These are phyloP conservation scores for Papilionanthe hybrid DNA, from an alignment of 116 monocot genomes.

Conservation along the genomic window DNA sequence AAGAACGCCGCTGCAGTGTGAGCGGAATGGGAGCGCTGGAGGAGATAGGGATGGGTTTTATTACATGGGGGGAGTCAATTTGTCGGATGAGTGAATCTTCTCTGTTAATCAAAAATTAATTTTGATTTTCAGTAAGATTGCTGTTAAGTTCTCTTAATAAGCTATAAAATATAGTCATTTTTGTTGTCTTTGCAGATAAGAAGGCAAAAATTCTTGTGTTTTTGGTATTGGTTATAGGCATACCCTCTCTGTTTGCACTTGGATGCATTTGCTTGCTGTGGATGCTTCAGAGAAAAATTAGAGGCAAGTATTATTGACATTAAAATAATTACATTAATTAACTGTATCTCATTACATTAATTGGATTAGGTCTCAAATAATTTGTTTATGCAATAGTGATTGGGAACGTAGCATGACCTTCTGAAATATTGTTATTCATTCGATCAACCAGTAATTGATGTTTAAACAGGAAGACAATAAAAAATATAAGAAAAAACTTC, in stretches of 20 bases:
- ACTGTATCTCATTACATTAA: neutral
- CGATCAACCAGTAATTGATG: too few species aligned
- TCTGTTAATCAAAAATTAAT: neutral
- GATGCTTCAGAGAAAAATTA: conserved; percentile 13
- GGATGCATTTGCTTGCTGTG: conserved; percentile 20
- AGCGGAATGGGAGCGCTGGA: conserved; percentile 3
- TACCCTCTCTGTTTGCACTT: neutral
- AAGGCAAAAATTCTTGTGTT: conserved; percentile 3
- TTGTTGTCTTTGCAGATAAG: conserved; percentile 15
- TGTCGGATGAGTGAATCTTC: conserved; percentile 24
- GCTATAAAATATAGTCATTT: neutral
- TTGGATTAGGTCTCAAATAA: too few species aligned
- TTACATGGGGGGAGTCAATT: conserved; percentile 32
- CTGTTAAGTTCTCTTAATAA: too few species aligned
- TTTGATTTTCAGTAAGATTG: too few species aligned
- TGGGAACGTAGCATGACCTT: too few species aligned
- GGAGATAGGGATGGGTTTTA: conserved; percentile 32
- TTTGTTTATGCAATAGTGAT: too few species aligned
- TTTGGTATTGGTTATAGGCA: conserved; percentile 11
- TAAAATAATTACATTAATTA: too few species aligned
- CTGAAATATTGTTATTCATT: too few species aligned
- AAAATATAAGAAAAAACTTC: too few species aligned
- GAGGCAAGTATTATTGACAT: conserved; percentile 9
- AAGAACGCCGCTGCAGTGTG: conserved; percentile 19
- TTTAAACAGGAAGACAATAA: too few species aligned